Base-by-base conservation (phyloP, 768 basidiomycete genomes). In the Sporobolomyces roseus region DNA sequence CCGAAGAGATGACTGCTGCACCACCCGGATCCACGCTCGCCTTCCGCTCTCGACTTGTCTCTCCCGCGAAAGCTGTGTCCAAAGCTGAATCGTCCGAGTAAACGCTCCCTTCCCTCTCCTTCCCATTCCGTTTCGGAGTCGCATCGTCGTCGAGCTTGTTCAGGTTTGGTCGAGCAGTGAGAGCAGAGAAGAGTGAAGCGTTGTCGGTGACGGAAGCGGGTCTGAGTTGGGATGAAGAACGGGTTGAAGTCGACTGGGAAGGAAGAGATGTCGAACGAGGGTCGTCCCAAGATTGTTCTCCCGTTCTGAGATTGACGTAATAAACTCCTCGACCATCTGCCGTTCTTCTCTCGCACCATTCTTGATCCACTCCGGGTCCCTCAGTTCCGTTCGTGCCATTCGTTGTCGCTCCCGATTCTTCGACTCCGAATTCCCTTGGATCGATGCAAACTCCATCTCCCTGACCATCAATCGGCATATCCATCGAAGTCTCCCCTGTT, bases 51-150 rank as follows among this genome's bases (percentile, higher is more conserved):
- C 59, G 58, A 33, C 56, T 35, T 4, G 35, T 14, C 4, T 52
- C 43, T 1, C 29, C 54, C 14, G 35, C 62, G 25, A 71, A 72
- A 5, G 56, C 68, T 12, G 32, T 52, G 35, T 86, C 83, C 41
- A 88, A 80, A 58, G 88, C 88, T 14, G 89, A 91, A 75, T 88
- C 87, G 74, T 92, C 90, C 14, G 89, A 91, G 75, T 87, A 85
- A 36, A 86, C 84, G 75, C 89, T 89, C 4, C 58, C 36, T 21
- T 38, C 45, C 5, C 58, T 43, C 13, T 48, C 58, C 25, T 46
- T 60, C 19, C 45, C 58, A 43, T 46, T 60, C 60, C 84, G 83
- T n/a, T 59, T 54, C 23, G 52, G 45, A 5, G 56, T 50, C n/a
- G 55, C 36, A 6, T 32, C 59, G 36, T 38, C 60, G 7, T 29